Conservation (phyloP, 2,329 filamentous ascomycete species). For the Fusarium protoensiforme region DNA sequence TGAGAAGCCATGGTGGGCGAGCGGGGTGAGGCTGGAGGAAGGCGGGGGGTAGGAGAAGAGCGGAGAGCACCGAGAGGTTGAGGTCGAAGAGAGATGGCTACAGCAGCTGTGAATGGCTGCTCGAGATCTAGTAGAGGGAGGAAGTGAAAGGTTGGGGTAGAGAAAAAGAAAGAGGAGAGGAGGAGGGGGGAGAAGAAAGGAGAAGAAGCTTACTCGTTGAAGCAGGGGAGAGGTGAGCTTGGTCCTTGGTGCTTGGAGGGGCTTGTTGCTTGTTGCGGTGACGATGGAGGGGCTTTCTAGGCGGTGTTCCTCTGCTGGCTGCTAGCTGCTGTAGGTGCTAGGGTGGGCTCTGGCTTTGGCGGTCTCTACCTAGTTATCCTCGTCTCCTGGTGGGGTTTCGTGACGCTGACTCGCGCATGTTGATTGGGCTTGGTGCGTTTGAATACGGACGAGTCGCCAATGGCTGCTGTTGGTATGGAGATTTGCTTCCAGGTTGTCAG, state of each 20-base stretch:
- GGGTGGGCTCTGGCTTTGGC: conserved; percentile 8
- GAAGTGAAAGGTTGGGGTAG: conserved; percentile 10
- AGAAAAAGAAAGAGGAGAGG: conserved; percentile 7
- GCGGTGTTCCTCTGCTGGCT: conserved; percentile 31
- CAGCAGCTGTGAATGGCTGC: conserved; percentile 17
- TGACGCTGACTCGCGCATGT: neutral
- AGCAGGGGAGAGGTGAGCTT: conserved; percentile 38
- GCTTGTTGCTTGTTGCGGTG: conserved; percentile 44
- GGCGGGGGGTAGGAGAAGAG: conserved; percentile 28
- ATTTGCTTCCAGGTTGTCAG: conserved; percentile 13
- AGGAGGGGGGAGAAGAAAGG: conserved; percentile 17
- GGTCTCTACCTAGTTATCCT: conserved; percentile 6
- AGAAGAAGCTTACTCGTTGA: conserved; percentile 37
- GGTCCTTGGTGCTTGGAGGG: conserved; percentile 33
- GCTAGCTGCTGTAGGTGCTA: neutral
- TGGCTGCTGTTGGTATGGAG: conserved; percentile 21
- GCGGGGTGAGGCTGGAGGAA: conserved; percentile 24
- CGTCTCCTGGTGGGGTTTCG: conserved; percentile 9
- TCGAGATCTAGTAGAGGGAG: conserved; percentile 20
- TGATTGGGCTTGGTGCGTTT: conserved; percentile 9
- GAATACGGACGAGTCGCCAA: conserved; percentile 19
- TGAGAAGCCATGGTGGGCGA: conserved; percentile 70
- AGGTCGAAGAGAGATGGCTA: conserved; percentile 6
- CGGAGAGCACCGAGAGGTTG: conserved; percentile 8
- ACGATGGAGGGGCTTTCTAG: conserved; percentile 48